Base-by-base conservation (phyloP, 2,329 filamentous ascomycete species). In the Thelonectria olida region DNA sequence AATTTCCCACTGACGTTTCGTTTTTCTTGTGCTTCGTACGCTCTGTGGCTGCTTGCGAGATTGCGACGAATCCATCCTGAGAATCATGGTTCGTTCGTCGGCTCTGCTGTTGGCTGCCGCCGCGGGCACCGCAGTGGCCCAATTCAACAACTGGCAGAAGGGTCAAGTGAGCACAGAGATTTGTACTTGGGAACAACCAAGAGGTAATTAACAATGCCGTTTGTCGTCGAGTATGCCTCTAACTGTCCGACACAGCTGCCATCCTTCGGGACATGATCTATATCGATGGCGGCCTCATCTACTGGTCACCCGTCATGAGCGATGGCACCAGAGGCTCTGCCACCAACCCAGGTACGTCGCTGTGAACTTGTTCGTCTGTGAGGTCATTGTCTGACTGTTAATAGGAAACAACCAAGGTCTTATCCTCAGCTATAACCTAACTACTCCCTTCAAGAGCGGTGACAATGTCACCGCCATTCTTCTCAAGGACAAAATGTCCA, bases 241-340 rank as follows among this genome's bases (percentile, higher is more conserved):
- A 54, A 75, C 64, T 34, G 28, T 41, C 12, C 31, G 15, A 34
- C 51, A 23, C 67, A 89, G 88, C 82, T 63, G 82, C 84, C 36
- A 75, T 88, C 3, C 75, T 91, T 34, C 82, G 83, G 41, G 87
- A 91, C 67, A 88, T 83, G 2, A 76, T 90, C 15, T 91, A 90
- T 69, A 73, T 92, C 20, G 88, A 92, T 71, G 89, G 89, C 36
- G 89, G 89, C 4, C 64, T 72, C 41, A 72, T 89, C 10, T 80
- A 64, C 61, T 90, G 88, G 87, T 64, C 76, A 31, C 80, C 81
- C 3, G 82, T 82, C 10, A 67, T 85, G 51, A 73, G 78, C 2
- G 79, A 85, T 67, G 86, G 84, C 3, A 62, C 69, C 6, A 67
- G 67, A 42, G 74, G 69, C 1, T 1, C 48, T 2, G 64, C 74